Percentiles rank a stretch among this genome's conserved stretches.
These are phyloP conservation scores for Alternaria burnsii DNA, from an alignment of 2,329 filamentous ascomycete species.

Conservation along the genomic window DNA sequence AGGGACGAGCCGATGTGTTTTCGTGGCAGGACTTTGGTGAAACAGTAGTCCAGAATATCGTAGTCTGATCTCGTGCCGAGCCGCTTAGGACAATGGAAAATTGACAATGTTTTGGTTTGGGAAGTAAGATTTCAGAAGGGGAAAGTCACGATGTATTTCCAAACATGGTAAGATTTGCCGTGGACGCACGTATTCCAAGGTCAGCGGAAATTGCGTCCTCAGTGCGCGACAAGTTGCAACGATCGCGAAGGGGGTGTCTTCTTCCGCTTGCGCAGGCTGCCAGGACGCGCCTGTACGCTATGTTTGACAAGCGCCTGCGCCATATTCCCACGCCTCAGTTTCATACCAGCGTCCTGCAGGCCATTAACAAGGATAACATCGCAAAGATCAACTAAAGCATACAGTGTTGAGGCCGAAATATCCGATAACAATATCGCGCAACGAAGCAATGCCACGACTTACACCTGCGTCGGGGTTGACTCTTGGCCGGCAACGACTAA, in stretches of 20 bases:
- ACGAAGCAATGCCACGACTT: not conserved
- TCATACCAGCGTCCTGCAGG: not conserved
- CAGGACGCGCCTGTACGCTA: not conserved
- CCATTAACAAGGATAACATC: not conserved
- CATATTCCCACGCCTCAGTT: conserved; percentile 13
- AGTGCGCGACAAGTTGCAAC: not conserved
- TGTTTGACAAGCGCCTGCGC: conserved; percentile 13
- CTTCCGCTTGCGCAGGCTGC: not conserved
- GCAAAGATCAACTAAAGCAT: conserved; percentile 1
- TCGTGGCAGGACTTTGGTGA: not conserved
- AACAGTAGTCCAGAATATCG: not conserved
- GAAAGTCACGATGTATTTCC: not conserved
- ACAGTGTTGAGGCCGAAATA: not conserved
- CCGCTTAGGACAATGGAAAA: not conserved
- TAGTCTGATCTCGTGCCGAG: not conserved
- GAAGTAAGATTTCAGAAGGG: not conserved
- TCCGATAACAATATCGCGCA: conserved; percentile 1
- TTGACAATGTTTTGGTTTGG: not conserved
- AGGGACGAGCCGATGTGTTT: conserved; percentile 5
- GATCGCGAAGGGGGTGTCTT: not conserved
- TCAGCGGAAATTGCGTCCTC: not conserved
- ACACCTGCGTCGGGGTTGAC: not conserved
- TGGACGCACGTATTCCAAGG: not conserved
- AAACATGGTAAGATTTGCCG: not conserved
- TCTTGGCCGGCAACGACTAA: not conserved